Evolutionary conservation across 1,139 yeast genomes (phyloP), one percentile per base, ranked within the genome.

Genomic region (Meyerozyma sp.): DNA sequence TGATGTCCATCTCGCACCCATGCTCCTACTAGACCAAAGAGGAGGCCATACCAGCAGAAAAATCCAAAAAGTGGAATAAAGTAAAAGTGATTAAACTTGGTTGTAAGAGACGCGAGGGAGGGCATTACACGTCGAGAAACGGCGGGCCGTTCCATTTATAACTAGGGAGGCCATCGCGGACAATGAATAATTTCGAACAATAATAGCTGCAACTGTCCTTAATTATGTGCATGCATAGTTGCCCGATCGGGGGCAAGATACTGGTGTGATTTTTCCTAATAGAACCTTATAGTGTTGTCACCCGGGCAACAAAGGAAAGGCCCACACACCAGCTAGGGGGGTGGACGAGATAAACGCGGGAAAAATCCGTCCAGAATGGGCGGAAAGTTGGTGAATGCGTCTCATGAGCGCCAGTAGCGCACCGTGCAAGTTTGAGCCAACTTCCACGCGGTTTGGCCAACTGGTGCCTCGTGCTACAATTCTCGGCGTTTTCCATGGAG

Each of bases 31-130:
- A 62, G 51, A 3, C 57, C 57, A 42, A 62, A 56, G 36, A 59
- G 51, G 44, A 62, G 52, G 6, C 51, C 50, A 41, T 61, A 61
- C 66, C 66, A 61, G 44, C 65, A 61, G 9, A 61, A 42, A 11
- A 61, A 53, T 3, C 66, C 66, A 40, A 61, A 61, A 41, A 61
- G 51, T 5, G 66, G 66, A 32, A 61, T 54, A 41, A 52, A 57
- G 45, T 61, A 61, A 44, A 61, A 61, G 42, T 61, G 65, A 46
- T 61, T 59, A 48, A 61, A 61, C 36, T 52, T 55, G 40, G 63
- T 55, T 1, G 64, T 60, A 25, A 44, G 46, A 40, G 32, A 49
- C 48, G 38, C 54, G 48, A 26, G 46, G 26, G 21, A 13, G 16
- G 14, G 11, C 37, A 34, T 34, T 18, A 21, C 13, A 34, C 26